Evolutionary conservation across 2,329 filamentous ascomycete genomes (phyloP).

Genomic region (Stachybotrys chartarum): DNA sequence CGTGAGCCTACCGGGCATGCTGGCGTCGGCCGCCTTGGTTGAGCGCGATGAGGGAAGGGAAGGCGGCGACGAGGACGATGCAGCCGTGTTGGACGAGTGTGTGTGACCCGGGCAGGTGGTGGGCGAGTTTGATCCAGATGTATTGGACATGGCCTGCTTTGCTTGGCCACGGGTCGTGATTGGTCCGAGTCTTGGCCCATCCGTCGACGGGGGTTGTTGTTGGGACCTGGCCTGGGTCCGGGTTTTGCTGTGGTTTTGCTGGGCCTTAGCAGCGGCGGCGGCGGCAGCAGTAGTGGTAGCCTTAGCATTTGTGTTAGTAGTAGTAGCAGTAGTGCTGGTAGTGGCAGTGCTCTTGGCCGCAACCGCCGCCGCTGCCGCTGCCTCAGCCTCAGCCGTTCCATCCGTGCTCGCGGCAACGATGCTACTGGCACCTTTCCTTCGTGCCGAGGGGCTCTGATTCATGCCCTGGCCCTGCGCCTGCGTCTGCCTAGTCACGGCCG

Average conservation of each 20-base stretch:
- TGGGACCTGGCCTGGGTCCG: slow-evolving; percentile 8
- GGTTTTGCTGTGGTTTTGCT: slow-evolving; percentile 9
- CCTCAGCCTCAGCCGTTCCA: background rate
- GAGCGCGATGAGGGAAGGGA: slow-evolving; percentile 8
- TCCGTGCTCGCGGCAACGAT: background rate
- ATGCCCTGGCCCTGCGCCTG: background rate
- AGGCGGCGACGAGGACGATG: slow-evolving; percentile 2
- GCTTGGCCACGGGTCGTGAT: slow-evolving; percentile 32
- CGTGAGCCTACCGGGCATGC: slow-evolving; percentile 33
- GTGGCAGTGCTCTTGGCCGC: no score
- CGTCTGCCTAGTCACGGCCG: background rate
- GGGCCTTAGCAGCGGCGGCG: background rate
- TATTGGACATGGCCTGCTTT: slow-evolving; percentile 26
- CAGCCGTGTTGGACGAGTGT: slow-evolving; percentile 10
- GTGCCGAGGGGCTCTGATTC: background rate
- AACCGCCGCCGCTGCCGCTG: no score
- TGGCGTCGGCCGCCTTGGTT: slow-evolving; percentile 20
- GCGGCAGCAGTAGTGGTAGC: slow-evolving; percentile 9
- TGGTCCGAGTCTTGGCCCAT: slow-evolving; percentile 31
- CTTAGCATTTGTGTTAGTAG: slow-evolving; percentile 5
- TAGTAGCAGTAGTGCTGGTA: background rate
- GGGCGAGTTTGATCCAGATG: slow-evolving; percentile 28
- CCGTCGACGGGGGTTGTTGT: slow-evolving; percentile 20
- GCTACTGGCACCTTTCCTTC: background rate
- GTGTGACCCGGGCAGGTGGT: slow-evolving; percentile 11